phyloP scores from a whole-genome alignment of 371 early-diverging fungal genomes.

The Batrachochytrium dendrobatidis region DNA sequence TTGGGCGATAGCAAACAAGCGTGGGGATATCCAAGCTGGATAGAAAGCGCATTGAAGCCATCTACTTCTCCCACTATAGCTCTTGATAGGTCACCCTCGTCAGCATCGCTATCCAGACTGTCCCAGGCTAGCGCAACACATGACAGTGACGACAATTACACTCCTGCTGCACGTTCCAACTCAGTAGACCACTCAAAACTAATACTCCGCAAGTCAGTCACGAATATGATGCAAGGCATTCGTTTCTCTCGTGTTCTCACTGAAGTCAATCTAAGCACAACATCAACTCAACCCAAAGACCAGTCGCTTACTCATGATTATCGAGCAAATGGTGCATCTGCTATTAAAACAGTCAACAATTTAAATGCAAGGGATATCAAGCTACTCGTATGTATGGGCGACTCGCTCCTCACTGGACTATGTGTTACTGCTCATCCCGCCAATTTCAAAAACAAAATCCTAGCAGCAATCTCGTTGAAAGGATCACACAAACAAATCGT shows the following conservation, averaged over 20 bases:
- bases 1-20: conserved; percentile 7
- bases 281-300: too few species aligned
- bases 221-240: not conserved
- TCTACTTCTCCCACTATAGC: too few species aligned
- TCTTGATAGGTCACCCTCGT: too few species aligned
- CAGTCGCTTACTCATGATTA: not conserved
- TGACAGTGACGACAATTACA: too few species aligned
- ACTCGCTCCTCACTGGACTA: conserved; percentile 14
- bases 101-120: too few species aligned
- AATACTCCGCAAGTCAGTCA: too few species aligned
- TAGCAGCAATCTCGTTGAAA: not conserved
- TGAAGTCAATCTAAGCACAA: conserved; percentile 1
- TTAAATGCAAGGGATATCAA: conserved; percentile 8
- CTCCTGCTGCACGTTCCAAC: too few species aligned
- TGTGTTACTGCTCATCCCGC: conserved; percentile 10
- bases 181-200: too few species aligned
- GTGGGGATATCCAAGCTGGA: conserved; percentile 15
- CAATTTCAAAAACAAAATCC: conserved; percentile 10
- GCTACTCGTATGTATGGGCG: conserved; percentile 11
- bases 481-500: conserved; percentile 1
- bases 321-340: too few species aligned
- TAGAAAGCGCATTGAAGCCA: not conserved
- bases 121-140: too few species aligned
- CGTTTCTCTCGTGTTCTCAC: not conserved
- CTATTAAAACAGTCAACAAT: too few species aligned